A percentile compares a stretch with the other conserved stretches of the same genome.
phyloP scores from a whole-genome alignment of 441 rosid genomes.

The Gossypium schwendimanii region DNA sequence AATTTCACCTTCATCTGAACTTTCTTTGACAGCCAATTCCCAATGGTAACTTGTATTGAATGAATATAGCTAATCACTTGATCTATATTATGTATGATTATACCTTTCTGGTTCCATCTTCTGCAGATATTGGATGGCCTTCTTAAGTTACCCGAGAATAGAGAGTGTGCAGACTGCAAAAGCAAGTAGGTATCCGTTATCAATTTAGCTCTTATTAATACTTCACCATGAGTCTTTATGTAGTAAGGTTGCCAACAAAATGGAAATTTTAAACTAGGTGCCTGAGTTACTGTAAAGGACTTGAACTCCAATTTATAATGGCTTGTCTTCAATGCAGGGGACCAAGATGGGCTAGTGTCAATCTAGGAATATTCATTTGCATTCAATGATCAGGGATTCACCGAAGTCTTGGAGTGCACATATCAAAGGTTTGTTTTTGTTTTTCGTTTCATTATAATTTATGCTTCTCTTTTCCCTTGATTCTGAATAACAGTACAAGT shows the following conservation, averaged over 20 bases:
- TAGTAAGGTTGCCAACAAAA: background rate
- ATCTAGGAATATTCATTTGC: slow-evolving; percentile 75
- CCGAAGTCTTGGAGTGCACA: slow-evolving; percentile 74
- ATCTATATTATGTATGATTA: background rate
- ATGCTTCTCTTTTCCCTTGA: background rate
- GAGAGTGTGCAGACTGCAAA: slow-evolving; percentile 62
- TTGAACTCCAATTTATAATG: slow-evolving; percentile 9
- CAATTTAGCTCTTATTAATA: background rate
- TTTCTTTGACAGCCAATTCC: background rate
- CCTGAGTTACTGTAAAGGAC: background rate
- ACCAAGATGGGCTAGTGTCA: slow-evolving; percentile 80
- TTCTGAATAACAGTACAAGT: background rate
- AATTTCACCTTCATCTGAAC: background rate
- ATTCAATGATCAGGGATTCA: slow-evolving; percentile 78
- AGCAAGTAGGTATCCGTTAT: slow-evolving; percentile 37
- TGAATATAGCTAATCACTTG: background rate
- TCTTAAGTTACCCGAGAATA: slow-evolving; percentile 51
- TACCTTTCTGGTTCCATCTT: slow-evolving; percentile 1
- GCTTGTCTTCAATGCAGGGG: slow-evolving; percentile 38
- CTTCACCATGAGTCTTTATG: background rate
- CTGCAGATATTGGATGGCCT: slow-evolving; percentile 57
- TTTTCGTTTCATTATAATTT: slow-evolving; percentile 6
- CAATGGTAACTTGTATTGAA: background rate
- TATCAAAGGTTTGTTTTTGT: slow-evolving; percentile 49
- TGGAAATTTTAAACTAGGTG: background rate